Evolutionary conservation across 805 yeast genomes (phyloP), one percentile per base, ranked within the genome.

Genomic region (Saccharomycopsis sp.): DNA sequence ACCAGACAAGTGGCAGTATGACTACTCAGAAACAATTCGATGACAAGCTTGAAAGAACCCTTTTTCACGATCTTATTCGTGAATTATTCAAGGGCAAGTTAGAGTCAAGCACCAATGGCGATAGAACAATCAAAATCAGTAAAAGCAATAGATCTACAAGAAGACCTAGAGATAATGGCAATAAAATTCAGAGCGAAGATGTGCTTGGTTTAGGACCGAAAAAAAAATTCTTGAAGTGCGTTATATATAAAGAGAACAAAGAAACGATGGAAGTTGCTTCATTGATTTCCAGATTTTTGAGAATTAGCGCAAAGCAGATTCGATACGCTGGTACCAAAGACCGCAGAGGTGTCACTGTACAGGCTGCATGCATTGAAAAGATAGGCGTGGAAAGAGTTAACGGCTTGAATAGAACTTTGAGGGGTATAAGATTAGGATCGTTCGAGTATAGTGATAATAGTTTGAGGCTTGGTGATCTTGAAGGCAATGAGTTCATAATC

Each of bases 261-360:
- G 99, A 94, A 64, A 91, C 99, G 0, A 89, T 94, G 97, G 97
- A 94, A 72, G 94, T 89, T 14, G 94, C 94, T 1, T 79, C 83
- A 18, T 71, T 87, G 24, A 73, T 94, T 53, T 75, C 91, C 53
- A 86, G 86, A 67, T 79, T 89, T 61, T 74, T 94, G 62, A 80
- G 90, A 61, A 73, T 87, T 20, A 92, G 91, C n/a, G 75, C 85
- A 3, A 86, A 84, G 62, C 68, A 75, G 47, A 77, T 94, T 40
- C 78, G 89, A 55, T 90, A 84, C 70, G 96, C 97, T 0, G 99
- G 99, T 21, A 95, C 99, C 1, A 94, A 94, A 67, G 99, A 94
- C 70, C 81, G 98, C 65, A 82, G 99, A 69, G 99, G 95, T 53
- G 91, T 89, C 23, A 94, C 99, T 3, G 90, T 90, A 54, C 99